phyloP scores from a whole-genome alignment of 306 rosid species.

The Cicer cuneatum region DNA sequence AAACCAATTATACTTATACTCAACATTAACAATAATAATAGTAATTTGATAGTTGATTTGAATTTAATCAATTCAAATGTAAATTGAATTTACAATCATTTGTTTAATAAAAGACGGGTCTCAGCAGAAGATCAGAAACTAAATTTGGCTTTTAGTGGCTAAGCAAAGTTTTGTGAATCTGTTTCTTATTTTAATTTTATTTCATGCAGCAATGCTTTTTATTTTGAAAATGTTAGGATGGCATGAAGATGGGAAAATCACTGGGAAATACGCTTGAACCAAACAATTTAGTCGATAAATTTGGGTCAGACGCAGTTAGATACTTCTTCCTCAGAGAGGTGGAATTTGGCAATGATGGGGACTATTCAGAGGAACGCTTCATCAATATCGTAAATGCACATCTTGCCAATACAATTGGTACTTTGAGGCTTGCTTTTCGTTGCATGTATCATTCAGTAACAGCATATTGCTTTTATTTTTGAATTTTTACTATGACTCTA shows the following conservation, averaged over 20 bases:
- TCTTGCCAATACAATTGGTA: slow-evolving; percentile 98
- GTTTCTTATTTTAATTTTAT: slow-evolving; percentile 62
- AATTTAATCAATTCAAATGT: slow-evolving; percentile 21
- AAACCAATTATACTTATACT: background rate
- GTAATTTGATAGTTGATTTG: slow-evolving; percentile 10
- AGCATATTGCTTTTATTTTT: background rate
- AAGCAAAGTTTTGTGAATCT: slow-evolving; percentile 39
- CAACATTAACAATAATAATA: slow-evolving; percentile 20
- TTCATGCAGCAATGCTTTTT: slow-evolving; percentile 76
- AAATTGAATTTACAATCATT: slow-evolving; percentile 20
- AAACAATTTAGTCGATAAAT: slow-evolving; percentile 78
- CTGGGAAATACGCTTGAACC: slow-evolving; percentile 98
- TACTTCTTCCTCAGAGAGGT: slow-evolving; percentile 96
- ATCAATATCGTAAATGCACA: slow-evolving; percentile 88
- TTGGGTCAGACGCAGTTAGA: slow-evolving; percentile 91
- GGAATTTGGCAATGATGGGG: slow-evolving; percentile 93
- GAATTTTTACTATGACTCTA: background rate
- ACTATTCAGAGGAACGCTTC: slow-evolving; percentile 95
- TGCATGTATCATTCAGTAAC: slow-evolving; percentile 31
- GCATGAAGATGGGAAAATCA: slow-evolving; percentile 98
- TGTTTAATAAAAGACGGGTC: slow-evolving; percentile 18
- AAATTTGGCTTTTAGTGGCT: slow-evolving; percentile 27
- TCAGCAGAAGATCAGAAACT: background rate
- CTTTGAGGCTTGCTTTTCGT: slow-evolving; percentile 31
- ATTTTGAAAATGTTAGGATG: slow-evolving; percentile 86